These are phyloP conservation scores for Penicillium mononematosum DNA, from an alignment of 495 filamentous ascomycete genomes.

Conservation along the genomic window DNA sequence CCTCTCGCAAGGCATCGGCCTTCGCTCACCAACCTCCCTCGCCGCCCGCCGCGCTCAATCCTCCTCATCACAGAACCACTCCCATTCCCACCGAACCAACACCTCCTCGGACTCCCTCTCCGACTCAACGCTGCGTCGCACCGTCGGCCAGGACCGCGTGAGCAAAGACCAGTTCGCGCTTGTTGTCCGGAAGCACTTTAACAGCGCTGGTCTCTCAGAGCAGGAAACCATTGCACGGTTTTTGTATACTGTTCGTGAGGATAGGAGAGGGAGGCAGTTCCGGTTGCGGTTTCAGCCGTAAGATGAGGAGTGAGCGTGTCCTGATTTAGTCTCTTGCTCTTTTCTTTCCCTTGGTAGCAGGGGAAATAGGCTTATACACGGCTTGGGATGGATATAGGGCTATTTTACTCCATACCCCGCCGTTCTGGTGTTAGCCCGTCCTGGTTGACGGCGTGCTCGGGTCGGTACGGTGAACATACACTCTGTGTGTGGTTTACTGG, in stretches of 20 bases:
- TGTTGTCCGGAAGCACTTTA: constrained; percentile 86
- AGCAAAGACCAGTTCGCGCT: constrained; percentile 77
- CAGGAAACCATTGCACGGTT: constrained; percentile 86
- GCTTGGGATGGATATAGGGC: neutral
- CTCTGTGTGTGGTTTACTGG: neutral
- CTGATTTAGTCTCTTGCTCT: neutral
- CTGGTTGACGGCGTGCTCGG: constrained; percentile 9
- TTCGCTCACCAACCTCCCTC: constrained; percentile 48
- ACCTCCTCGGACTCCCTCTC: neutral
- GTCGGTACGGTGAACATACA: constrained; percentile 1
- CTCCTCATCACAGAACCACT: constrained; percentile 15
- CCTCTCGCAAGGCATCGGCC: constrained; percentile 69
- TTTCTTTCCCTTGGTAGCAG: neutral
- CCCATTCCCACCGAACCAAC: constrained; percentile 14
- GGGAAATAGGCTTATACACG: neutral
- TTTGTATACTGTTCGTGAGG: constrained; percentile 72
- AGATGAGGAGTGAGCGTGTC: constrained; percentile 4
- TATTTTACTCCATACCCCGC: neutral
- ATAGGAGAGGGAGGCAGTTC: constrained; percentile 44
- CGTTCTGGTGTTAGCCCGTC: neutral
- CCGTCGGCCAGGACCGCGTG: constrained; percentile 57
- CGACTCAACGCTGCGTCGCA: constrained; percentile 32
- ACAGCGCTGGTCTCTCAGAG: constrained; percentile 77
- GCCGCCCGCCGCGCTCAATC: constrained; percentile 41
- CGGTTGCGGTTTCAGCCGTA: constrained; percentile 48